phyloP scores from a whole-genome alignment of 2,329 filamentous ascomycete species.

The Aspergillus alliaceus region DNA sequence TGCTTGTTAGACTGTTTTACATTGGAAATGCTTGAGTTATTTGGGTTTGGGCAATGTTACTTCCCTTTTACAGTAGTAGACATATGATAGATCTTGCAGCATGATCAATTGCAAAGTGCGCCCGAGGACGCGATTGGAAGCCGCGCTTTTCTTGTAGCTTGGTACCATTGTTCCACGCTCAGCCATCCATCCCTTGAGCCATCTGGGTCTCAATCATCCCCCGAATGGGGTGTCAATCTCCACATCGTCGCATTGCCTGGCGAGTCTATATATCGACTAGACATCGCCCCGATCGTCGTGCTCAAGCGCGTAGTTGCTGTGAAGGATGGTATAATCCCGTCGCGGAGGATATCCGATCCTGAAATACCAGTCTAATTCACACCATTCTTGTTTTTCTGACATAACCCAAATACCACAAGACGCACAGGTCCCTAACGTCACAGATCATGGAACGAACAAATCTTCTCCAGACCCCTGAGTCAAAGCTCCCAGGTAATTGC shows the following conservation, averaged over 20 bases:
- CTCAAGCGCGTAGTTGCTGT: neutral
- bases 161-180: neutral
- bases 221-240: neutral
- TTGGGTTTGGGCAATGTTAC: neutral
- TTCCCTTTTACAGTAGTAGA: neutral
- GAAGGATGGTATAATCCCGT: neutral
- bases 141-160: neutral
- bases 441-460: slow-evolving; percentile 31
- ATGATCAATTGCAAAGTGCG: neutral
- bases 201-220: neutral
- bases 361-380: neutral
- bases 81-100: neutral
- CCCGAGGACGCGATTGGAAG: neutral
- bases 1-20: neutral
- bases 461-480: slow-evolving; percentile 34
- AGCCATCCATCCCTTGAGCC: neutral
- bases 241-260: neutral
- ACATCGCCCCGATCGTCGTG: neutral
- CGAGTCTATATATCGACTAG: neutral
- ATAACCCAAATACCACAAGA: neutral
- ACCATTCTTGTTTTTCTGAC: neutral
- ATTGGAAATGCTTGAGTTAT: neutral
- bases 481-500: slow-evolving; percentile 37
- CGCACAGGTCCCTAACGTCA: neutral
- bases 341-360: neutral